phyloP scores from a whole-genome alignment of 2,329 filamentous ascomycete genomes.

The Fusarium paranaense region DNA sequence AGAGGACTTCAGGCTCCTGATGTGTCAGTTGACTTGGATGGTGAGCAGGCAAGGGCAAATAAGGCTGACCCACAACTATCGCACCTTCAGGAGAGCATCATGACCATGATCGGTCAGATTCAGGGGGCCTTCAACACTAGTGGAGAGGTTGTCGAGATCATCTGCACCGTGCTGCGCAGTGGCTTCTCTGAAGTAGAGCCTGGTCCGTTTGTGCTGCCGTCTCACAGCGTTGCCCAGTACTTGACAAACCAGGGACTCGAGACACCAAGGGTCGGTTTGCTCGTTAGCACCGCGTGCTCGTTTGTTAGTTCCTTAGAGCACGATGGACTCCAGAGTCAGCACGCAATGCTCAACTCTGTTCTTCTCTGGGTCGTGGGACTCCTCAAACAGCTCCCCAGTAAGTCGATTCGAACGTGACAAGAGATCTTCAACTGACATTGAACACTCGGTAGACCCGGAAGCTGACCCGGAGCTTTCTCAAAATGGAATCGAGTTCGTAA shows the following conservation, averaged over 20 bases:
- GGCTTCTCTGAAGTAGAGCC: conserved; percentile 81
- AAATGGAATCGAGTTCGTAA: conserved; percentile 78
- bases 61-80: conserved; percentile 35
- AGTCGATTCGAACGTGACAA: too few species aligned
- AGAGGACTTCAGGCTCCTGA: conserved; percentile 80
- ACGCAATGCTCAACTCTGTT: conserved; percentile 62
- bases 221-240: conserved; percentile 73
- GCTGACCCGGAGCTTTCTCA: conserved; percentile 80
- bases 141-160: conserved; percentile 77
- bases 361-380: conserved; percentile 73
- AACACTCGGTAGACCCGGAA: conserved; percentile 67
- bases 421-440: not conserved
- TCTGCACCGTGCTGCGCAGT: conserved; percentile 77
- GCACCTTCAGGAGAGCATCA: conserved; percentile 59
- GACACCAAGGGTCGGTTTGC: conserved; percentile 74
- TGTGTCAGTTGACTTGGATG: conserved; percentile 74
- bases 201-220: conserved; percentile 81
- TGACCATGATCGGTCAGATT: conserved; percentile 60
- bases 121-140: conserved; percentile 66
- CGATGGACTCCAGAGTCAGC: conserved; percentile 56
- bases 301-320: conserved; percentile 72
- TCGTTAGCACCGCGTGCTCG: conserved; percentile 78
- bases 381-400: conserved; percentile 71
- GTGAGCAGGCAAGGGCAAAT: conserved; percentile 45
- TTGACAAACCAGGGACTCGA: conserved; percentile 68